phyloP scores from a whole-genome alignment of 1,284 basidiomycete genomes.

The Ustilago xerochloae region DNA sequence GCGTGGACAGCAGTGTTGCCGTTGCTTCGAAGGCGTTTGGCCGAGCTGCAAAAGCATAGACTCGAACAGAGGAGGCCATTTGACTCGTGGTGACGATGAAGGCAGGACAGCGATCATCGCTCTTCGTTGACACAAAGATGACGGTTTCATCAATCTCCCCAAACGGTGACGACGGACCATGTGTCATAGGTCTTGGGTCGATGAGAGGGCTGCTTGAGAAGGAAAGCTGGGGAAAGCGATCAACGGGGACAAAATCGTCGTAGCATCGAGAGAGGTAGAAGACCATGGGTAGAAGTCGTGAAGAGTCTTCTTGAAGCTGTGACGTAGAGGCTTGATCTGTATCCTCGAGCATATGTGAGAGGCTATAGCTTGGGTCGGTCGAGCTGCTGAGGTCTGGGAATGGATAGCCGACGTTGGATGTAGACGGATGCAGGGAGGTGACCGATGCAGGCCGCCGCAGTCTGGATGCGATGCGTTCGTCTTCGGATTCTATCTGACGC shows the following conservation, averaged over 20 bases:
- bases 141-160: constrained; percentile 48
- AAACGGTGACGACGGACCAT: constrained; percentile 45
- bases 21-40: constrained; percentile 32
- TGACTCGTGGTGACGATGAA: constrained; percentile 45
- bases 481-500: constrained; percentile 50
- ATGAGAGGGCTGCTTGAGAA: not conserved
- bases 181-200: constrained; percentile 29
- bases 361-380: constrained; percentile 25
- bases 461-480: constrained; percentile 30
- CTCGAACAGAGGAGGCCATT: constrained; percentile 29
- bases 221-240: constrained; percentile 42
- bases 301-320: constrained; percentile 13
- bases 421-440: not conserved
- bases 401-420: constrained; percentile 13
- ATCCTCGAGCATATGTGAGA: constrained; percentile 23
- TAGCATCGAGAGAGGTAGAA: constrained; percentile 58
- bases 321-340: constrained; percentile 17
- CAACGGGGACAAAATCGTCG: constrained; percentile 54
- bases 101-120: not conserved
- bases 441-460: constrained; percentile 3
- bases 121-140: constrained; percentile 31
- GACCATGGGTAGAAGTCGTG: constrained; percentile 45
- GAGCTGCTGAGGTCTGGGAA: constrained; percentile 31
- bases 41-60: constrained; percentile 46
- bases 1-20: constrained; percentile 28